Evolutionary conservation across 495 filamentous ascomycete species (phyloP).

Genomic region (Pyrenula aspistea): DNA sequence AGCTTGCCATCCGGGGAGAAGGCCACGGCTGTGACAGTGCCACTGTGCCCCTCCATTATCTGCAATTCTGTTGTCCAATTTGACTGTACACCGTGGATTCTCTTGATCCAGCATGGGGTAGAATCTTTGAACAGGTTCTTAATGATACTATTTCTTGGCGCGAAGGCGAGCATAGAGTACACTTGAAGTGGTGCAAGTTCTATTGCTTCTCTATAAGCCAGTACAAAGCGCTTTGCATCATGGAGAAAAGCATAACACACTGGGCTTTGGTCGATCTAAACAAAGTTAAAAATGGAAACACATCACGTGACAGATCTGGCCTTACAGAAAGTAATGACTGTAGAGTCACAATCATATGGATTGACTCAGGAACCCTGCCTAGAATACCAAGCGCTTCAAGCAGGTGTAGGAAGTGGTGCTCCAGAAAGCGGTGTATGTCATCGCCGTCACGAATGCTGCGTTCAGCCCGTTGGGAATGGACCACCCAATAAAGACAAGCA

Average conservation of each 20-base stretch:
- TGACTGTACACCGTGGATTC: conserved; percentile 1
- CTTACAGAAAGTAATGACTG: conserved; percentile 7
- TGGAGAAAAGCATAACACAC: conserved; percentile 10
- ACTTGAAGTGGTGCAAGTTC: conserved; percentile 17
- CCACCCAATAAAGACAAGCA: conserved; percentile 33
- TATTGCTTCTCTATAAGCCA: conserved; percentile 10
- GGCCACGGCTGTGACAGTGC: conserved; percentile 8
- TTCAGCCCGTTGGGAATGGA: conserved; percentile 26
- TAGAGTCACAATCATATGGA: conserved; percentile 12
- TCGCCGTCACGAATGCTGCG: conserved; percentile 9
- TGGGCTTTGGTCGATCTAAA: not conserved
- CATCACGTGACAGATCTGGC: not conserved
- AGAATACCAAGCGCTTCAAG: conserved; percentile 29
- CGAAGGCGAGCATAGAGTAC: conserved; percentile 22
- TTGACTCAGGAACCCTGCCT: conserved; percentile 15
- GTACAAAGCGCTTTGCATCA: conserved; percentile 23
- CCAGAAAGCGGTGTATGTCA: conserved; percentile 21
- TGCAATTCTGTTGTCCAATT: conserved; percentile 4
- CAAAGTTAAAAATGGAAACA: not conserved
- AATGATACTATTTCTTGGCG: conserved; percentile 17
- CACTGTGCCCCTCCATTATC: conserved; percentile 11
- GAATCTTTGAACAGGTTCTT: conserved; percentile 1
- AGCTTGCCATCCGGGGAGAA: conserved; percentile 11
- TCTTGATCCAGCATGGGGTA: conserved; percentile 4
- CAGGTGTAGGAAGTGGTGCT: conserved; percentile 32